These are phyloP conservation scores for Curvularia spicifera DNA, from an alignment of 2,329 filamentous ascomycete genomes.

Conservation along the genomic window DNA sequence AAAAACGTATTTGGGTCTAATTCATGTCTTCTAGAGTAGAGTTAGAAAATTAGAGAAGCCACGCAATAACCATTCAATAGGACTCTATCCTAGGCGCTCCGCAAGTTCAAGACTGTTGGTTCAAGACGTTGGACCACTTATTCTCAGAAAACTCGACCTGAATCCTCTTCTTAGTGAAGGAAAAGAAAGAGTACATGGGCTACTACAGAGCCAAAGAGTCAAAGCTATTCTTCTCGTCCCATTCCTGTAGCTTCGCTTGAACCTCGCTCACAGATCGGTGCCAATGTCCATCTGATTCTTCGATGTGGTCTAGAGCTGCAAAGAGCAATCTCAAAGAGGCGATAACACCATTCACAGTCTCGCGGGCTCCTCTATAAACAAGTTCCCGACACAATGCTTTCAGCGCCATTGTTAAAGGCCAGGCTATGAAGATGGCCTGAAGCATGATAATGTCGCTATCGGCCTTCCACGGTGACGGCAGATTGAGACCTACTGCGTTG, in stretches of 20 bases:
- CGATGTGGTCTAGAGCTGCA: slow-evolving; percentile 5
- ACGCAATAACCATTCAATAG: too few relatives aligned
- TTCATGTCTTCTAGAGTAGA: too few relatives aligned
- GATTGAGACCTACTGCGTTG: slow-evolving; percentile 5
- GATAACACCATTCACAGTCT: neutral
- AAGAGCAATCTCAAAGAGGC: neutral
- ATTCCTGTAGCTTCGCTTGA: slow-evolving; percentile 3
- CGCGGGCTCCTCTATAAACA: neutral
- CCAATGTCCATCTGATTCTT: slow-evolving; percentile 6
- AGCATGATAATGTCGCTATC: slow-evolving; percentile 4
- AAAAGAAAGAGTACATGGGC: neutral
- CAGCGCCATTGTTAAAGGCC: slow-evolving; percentile 5
- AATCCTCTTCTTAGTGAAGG: neutral
- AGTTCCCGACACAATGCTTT: neutral
- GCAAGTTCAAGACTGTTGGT: too few relatives aligned
- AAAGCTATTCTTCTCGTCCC: neutral
- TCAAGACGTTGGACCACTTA: neutral
- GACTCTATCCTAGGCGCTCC: too few relatives aligned
- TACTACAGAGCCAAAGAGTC: neutral
- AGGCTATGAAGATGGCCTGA: slow-evolving; percentile 5
- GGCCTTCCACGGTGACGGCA: neutral
- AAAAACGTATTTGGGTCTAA: too few relatives aligned
- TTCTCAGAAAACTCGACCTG: neutral
- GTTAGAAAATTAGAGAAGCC: too few relatives aligned
- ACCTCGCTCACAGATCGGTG: neutral